Evolutionary conservation across 257 asterid genomes (phyloP).

Genomic region (Coffea eugenioides): DNA sequence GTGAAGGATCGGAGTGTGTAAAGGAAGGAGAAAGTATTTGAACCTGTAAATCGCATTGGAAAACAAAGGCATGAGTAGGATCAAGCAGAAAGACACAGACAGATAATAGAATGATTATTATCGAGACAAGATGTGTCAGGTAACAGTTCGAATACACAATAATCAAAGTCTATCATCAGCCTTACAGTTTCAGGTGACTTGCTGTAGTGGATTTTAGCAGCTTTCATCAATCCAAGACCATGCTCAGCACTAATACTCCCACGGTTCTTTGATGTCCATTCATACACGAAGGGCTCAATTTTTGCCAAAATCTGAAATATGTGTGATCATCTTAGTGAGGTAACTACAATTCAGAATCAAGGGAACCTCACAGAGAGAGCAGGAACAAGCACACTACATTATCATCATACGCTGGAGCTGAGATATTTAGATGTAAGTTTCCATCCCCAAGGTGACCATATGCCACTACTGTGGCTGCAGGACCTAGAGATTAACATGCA

Average conservation of each 20-base stretch:
- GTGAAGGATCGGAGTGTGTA: too few relatives aligned
- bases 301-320: conserved; percentile 62
- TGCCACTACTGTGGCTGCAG: conserved; percentile 68
- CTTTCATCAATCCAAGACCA: conserved; percentile 97
- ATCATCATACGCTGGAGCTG: conserved; percentile 63
- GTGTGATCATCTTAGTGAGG: conserved; percentile 7
- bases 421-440: conserved; percentile 89
- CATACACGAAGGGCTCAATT: conserved; percentile 93
- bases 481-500: conserved; percentile 36
- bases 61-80: neutral
- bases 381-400: conserved; percentile 44
- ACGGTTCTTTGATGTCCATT: conserved; percentile 92
- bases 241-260: conserved; percentile 99
- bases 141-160: neutral
- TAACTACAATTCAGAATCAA: conserved; percentile 14
- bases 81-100: neutral
- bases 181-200: conserved; percentile 86
- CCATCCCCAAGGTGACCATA: conserved; percentile 99
- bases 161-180: conserved; percentile 1
- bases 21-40: neutral
- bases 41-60: neutral
- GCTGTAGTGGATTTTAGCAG: conserved; percentile 87
- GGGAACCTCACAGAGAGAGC: conserved; percentile 17
- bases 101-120: neutral
- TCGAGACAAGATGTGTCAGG: neutral